Percentiles rank a stretch among this genome's conserved stretches.
Conservation (phyloP, 305 asterid genomes). For the Rubia peregrina region DNA sequence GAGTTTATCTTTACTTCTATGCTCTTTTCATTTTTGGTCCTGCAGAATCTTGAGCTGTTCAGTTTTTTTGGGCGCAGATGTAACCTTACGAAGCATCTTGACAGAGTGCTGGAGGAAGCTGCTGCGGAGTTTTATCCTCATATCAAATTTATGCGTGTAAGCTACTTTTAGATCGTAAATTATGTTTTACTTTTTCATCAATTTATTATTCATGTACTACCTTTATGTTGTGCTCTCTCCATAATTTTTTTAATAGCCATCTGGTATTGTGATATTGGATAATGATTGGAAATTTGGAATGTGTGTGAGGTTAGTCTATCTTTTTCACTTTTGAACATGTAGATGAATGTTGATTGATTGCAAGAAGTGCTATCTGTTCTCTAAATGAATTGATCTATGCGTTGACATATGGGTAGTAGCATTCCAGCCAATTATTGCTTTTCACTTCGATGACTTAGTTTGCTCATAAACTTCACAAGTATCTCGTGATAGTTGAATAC, state of each 20-base stretch:
- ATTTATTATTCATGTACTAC: conserved; percentile 56
- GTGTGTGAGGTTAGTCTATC: background rate
- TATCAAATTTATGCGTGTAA: conserved; percentile 86
- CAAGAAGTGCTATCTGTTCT: background rate
- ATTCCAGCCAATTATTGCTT: background rate
- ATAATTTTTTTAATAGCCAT: background rate
- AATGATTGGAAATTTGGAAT: background rate
- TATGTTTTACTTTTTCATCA: background rate
- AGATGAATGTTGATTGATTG: background rate
- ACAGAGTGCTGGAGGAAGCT: conserved; percentile 78
- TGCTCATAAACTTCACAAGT: background rate
- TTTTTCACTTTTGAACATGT: background rate
- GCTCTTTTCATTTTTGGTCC: conserved; percentile 1
- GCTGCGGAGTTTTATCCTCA: conserved; percentile 85
- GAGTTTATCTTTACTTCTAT: conserved; percentile 9
- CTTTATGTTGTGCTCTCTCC: background rate
- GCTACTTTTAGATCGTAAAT: conserved; percentile 19
- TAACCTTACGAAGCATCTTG: conserved; percentile 83
- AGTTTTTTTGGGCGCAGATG: conserved; percentile 38
- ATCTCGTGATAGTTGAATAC: conserved; percentile 3
- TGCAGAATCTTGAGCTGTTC: background rate
- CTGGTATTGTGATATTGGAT: background rate
- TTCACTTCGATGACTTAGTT: background rate
- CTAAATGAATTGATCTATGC: background rate
- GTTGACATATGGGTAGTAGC: background rate